These are phyloP conservation scores for Postia placenta DNA, from an alignment of 768 basidiomycete genomes.

Conservation along the genomic window DNA sequence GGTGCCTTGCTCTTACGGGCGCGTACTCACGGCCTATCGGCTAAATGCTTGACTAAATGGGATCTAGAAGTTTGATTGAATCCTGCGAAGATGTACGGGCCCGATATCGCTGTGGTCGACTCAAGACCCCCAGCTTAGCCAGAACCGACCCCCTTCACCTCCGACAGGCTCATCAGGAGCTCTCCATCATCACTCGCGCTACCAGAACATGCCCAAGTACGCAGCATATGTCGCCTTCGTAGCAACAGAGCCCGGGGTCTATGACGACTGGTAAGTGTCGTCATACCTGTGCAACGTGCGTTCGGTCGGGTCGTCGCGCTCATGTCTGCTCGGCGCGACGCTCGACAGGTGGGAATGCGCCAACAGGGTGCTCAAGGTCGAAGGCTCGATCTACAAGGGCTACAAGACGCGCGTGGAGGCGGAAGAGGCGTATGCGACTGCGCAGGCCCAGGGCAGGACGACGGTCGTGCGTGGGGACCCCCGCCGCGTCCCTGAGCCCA, in stretches of 20 bases:
- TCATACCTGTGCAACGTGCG: not conserved
- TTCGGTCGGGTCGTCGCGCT: conserved; percentile 1
- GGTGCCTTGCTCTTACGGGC: no score
- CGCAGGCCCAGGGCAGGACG: not conserved
- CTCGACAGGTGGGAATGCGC: conserved; percentile 7
- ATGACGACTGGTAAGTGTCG: conserved; percentile 17
- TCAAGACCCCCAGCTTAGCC: conserved; percentile 2
- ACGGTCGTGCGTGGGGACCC: conserved; percentile 2
- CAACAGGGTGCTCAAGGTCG: not conserved
- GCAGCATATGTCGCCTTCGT: conserved; percentile 17
- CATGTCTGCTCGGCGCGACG: not conserved
- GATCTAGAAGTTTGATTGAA: conserved; percentile 3
- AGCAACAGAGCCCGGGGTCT: conserved; percentile 19
- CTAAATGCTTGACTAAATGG: no score
- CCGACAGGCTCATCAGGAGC: conserved; percentile 1
- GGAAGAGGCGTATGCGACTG: conserved; percentile 1
- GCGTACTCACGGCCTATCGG: no score
- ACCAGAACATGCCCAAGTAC: conserved; percentile 5
- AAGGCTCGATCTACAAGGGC: conserved; percentile 6
- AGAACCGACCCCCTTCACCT: not conserved
- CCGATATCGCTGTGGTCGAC: conserved; percentile 5
- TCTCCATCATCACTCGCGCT: not conserved
- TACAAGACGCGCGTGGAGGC: conserved; percentile 4
- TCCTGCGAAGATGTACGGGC: not conserved
- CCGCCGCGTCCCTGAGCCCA: not conserved